phyloP scores from a whole-genome alignment of 2,329 filamentous ascomycete species.

The Neopestalotiopsis rosae region DNA sequence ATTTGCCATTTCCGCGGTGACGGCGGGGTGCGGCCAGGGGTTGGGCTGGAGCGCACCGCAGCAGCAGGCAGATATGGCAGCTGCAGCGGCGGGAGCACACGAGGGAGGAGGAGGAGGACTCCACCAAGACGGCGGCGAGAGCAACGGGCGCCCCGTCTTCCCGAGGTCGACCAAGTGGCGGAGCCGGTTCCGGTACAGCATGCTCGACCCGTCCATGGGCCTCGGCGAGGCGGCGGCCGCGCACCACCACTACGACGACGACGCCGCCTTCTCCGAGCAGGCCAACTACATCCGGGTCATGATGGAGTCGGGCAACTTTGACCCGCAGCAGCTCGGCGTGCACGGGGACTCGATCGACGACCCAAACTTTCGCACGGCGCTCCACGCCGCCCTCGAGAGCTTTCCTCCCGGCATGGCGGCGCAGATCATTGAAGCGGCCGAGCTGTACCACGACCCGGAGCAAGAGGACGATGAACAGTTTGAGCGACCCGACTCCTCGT shows the following conservation, averaged over 20 bases:
- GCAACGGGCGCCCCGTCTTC: not conserved
- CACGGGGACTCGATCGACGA: not conserved
- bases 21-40: conserved; percentile 1
- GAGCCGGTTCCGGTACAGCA: conserved; percentile 1
- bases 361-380: conserved; percentile 7
- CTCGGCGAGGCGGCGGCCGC: conserved; percentile 3
- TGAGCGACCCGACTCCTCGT: not conserved
- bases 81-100: not conserved
- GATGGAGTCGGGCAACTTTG: conserved; percentile 14
- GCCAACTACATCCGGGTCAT: conserved; percentile 12
- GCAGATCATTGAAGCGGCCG: not conserved
- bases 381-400: conserved; percentile 10
- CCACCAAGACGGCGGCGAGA: not conserved
- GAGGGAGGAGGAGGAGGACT: not conserved
- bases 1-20: conserved; percentile 6
- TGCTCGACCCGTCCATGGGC: conserved; percentile 10
- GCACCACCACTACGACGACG: conserved; percentile 9
- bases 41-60: not conserved
- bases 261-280: conserved; percentile 2
- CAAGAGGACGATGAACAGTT: not conserved
- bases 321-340: not conserved
- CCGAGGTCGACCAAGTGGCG: not conserved
- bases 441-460: not conserved
- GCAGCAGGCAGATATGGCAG: not conserved
- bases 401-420: conserved; percentile 12